These are phyloP conservation scores for Trypanosoma cruzi DNA, from an alignment of 208 protist genomes.

Conservation along the genomic window DNA sequence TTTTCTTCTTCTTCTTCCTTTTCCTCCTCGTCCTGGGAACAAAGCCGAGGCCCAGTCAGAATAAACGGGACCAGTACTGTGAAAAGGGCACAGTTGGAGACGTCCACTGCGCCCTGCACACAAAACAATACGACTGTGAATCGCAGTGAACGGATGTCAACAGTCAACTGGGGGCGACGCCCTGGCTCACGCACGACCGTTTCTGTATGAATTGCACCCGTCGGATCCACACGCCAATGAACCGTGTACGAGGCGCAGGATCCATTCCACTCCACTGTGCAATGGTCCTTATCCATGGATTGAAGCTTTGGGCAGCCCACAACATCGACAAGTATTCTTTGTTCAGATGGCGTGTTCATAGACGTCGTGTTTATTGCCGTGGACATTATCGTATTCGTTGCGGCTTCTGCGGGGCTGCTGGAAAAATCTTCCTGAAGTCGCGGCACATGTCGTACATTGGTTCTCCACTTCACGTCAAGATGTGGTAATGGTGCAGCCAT, in stretches of 20 bases:
- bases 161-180: background rate
- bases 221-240: conserved; percentile 19
- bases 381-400: too few relatives aligned
- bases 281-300: conserved; percentile 1
- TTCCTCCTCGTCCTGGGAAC: background rate
- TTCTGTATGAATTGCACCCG: conserved; percentile 16
- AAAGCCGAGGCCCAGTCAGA: background rate
- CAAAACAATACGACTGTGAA: conserved; percentile 20
- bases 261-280: conserved; percentile 22
- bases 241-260: conserved; percentile 18
- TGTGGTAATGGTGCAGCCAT: conserved; percentile 6
- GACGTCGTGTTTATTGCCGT: background rate
- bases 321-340: conserved; percentile 15
- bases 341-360: background rate
- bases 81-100: conserved; percentile 24
- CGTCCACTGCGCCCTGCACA: conserved; percentile 12
- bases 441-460: background rate
- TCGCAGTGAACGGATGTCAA: conserved; percentile 11
- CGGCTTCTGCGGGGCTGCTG: too few relatives aligned
- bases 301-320: conserved; percentile 16
- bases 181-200: background rate
- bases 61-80: conserved; percentile 21
- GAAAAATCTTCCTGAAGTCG: background rate
- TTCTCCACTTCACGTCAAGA: conserved; percentile 9
- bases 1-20: background rate